Evolutionary conservation across 2,329 filamentous ascomycete genomes (phyloP), one percentile per base, ranked within the genome.

Genomic region (Dactylellina sp.): DNA sequence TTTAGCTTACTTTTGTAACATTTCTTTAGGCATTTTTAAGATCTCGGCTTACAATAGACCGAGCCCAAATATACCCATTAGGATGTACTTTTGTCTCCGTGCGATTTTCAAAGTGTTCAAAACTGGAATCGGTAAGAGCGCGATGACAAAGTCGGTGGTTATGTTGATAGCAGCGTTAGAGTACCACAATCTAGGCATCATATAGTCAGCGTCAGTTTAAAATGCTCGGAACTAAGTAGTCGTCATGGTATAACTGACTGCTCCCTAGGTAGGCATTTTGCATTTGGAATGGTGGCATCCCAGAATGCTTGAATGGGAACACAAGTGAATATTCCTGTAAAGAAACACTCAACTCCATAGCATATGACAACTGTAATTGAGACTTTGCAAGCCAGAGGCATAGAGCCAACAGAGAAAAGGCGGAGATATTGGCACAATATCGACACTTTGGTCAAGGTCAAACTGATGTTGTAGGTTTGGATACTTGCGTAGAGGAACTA

Each of bases 61-160:
- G n/a, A 79, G 75, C 0, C 79, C 77, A 12, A 80, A 81, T 16
- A 78, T 78, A 42, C 79, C 76, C 42, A 79, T 78, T n/a, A 78
- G 35, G 35, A 76, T 75, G 24, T 81, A 76, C 46, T 71, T 79
- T 46, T 79, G 76, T 20, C 65, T 55, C 9, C 52, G 72, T 4
- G 71, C 61, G 2, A 77, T 68, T 18, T 75, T 74, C 47, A 79
- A 74, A 2, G 63, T 75, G 18, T 72, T 75, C 2, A 79, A 71
- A 0, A 79, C 75, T 1, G 79, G 78, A 1, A 79, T 68, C 1
- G 78, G 79, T 6, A 79, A 64, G 24, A 79, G 60, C 14, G 78
- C 77, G 44, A 79, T 78, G 37, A 78, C 50, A 32, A 79, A 79
- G 35, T 79, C 78, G 22, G 76, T 77, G 1, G 52, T 62, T 11